Evolutionary conservation across 805 yeast genomes (phyloP), one percentile per base, ranked within the genome.

Genomic region (Lipomyces japonicus): DNA sequence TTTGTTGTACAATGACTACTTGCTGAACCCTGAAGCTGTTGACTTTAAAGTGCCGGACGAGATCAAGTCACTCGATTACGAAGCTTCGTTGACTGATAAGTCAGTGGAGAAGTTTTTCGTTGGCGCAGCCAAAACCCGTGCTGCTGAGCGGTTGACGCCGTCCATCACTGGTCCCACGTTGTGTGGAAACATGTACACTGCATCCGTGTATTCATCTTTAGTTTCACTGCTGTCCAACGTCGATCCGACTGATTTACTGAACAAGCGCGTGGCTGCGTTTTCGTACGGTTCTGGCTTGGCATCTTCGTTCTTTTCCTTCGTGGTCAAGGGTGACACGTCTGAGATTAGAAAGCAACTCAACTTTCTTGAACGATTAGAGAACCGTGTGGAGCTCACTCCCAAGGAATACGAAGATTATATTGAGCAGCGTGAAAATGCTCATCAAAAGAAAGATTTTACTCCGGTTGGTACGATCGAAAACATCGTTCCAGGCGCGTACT

Each of bases 211-310:
- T 78, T 82, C 95, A 31, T 79, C 96, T 5, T 77, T 93, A 52
- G 77, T 91, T 28, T 91, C 97, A 12, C 73, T 88, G 59, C 75
- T 93, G 62, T 80, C 77, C 66, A 85, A 75, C 66, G 84, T 84
- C 56, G 90, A 87, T 39, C 76, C 78, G 48, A 93, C 82, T 40
- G 72, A 77, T 47, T 77, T 91, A 62, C 88, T 83, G 69, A 79
- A 78, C 63, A 87, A 89, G 76, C 81, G 96, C 70, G 76, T 93
- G 65, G 95, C 96, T 62, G 68, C 90, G 63, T 93, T 90, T 76
- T 93, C 98, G 19, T 93, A 93, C 71, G 99, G 99, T 61, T 91
- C 97, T 14, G 99, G 99, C 65, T 79, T 93, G 57, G 99, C 99
- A 39, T 78, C 97, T 16, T 80, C 96, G 35, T 74, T 93, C 71